A percentile compares a stretch with the other conserved stretches of the same genome.
Conservation (phyloP, 441 rosid genomes). For the Gossypium lobatum region DNA sequence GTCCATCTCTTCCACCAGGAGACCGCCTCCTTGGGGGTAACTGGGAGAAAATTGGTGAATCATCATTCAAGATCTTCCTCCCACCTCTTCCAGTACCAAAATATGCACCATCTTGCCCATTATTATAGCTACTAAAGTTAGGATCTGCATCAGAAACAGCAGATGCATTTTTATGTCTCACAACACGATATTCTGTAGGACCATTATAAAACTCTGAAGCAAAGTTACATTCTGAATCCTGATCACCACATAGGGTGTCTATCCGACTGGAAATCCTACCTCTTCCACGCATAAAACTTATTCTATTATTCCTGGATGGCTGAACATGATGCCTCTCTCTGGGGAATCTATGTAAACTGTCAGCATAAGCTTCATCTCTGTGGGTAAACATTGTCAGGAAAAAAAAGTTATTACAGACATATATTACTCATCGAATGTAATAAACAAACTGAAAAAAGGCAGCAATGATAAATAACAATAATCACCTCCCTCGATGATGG, state of each 20-base stretch:
- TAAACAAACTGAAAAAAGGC: not conserved
- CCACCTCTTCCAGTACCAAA: conserved; percentile 54
- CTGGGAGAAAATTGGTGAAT: conserved; percentile 32
- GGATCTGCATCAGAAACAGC: conserved; percentile 33
- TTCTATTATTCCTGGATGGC: conserved; percentile 45
- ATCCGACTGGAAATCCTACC: conserved; percentile 53
- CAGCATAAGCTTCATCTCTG: conserved; percentile 47
- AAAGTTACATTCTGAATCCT: conserved; percentile 45
- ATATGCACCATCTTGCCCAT: conserved; percentile 43
- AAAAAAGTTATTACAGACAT: conserved; percentile 13
- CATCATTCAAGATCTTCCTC: conserved; percentile 46
- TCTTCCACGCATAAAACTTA: conserved; percentile 56
- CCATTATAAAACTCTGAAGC: conserved; percentile 33
- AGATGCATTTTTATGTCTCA: conserved; percentile 37
- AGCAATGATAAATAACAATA: conserved; percentile 20
- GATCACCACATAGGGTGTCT: conserved; percentile 36
- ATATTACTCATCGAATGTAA: not conserved
- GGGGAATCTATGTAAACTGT: conserved; percentile 42
- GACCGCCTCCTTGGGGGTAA: conserved; percentile 44
- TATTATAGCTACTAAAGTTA: conserved; percentile 45
- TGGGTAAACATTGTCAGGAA: conserved; percentile 15
- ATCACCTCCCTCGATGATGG: conserved; percentile 74
- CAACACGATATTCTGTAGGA: conserved; percentile 26
- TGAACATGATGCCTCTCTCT: conserved; percentile 60
- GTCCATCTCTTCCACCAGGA: conserved; percentile 47